Conservation (phyloP, 306 rosid species). For the Vigna nakashimae region DNA sequence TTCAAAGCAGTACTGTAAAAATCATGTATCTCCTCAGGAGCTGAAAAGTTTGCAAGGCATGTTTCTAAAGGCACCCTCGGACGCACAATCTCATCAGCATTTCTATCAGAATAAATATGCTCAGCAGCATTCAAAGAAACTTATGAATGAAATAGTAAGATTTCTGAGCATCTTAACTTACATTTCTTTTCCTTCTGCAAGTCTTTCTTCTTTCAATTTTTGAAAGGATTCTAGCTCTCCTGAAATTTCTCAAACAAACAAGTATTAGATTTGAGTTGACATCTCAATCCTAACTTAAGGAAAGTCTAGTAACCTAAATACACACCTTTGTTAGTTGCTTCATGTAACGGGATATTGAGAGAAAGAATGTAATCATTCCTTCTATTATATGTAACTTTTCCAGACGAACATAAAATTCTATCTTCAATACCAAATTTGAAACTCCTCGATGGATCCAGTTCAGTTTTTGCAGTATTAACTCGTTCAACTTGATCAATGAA, state of each 20-base stretch:
- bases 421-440: constrained; percentile 98
- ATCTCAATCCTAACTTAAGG: constrained; percentile 13
- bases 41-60: constrained; percentile 85
- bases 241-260: constrained; percentile 56
- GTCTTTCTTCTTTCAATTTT: constrained; percentile 75
- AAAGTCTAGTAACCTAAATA: constrained; percentile 32
- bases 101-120: constrained; percentile 58
- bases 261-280: constrained; percentile 38
- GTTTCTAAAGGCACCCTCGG: constrained; percentile 96
- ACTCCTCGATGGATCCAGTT: constrained; percentile 80
- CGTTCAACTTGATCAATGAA: constrained; percentile 95
- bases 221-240: constrained; percentile 80
- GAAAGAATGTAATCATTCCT: constrained; percentile 92
- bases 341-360: constrained; percentile 83
- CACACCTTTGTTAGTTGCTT: constrained; percentile 87
- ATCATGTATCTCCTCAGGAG: constrained; percentile 93
- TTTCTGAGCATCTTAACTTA: constrained; percentile 55
- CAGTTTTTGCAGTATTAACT: constrained; percentile 67
- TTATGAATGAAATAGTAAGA: constrained; percentile 31
- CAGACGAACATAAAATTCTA: constrained; percentile 89
- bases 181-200: constrained; percentile 89
- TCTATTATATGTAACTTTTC: constrained; percentile 91
- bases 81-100: constrained; percentile 80
- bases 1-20: constrained; percentile 91
- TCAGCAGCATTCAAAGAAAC: constrained; percentile 44